Evolutionary conservation across 495 filamentous ascomycete species (phyloP).

Genomic region (Aspergillus ellipticus): DNA sequence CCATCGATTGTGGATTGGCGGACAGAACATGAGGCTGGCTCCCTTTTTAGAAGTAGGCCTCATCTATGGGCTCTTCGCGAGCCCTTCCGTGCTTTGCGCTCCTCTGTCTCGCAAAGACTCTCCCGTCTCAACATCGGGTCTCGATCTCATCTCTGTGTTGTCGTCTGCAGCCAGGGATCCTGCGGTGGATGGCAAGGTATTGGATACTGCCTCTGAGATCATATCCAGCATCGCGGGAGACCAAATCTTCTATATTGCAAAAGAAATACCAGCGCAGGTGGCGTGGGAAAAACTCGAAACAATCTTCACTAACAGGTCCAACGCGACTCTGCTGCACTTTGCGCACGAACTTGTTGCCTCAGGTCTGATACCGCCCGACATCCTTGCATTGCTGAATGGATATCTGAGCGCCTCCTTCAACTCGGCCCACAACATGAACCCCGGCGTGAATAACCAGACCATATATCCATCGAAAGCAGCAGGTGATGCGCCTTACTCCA

Average conservation of each 20-base stretch:
- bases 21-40: neutral
- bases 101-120: neutral
- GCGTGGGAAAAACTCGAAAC: neutral
- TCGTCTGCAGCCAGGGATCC: neutral
- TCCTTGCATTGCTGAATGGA: slow-evolving; percentile 13
- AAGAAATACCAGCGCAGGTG: neutral
- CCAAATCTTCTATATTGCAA: neutral
- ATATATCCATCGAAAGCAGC: slow-evolving; percentile 27
- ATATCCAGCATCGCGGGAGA: slow-evolving; percentile 4
- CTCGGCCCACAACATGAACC: slow-evolving; percentile 15
- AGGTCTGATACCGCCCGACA: slow-evolving; percentile 13
- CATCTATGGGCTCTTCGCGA: neutral
- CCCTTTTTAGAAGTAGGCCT: neutral
- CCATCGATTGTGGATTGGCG: neutral
- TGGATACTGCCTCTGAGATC: neutral
- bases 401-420: slow-evolving; percentile 13
- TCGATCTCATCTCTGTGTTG: neutral
- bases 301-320: neutral
- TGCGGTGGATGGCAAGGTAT: neutral
- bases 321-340: slow-evolving; percentile 5
- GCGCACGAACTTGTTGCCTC: slow-evolving; percentile 9
- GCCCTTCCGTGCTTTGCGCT: neutral
- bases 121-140: neutral
- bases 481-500: slow-evolving; percentile 40
- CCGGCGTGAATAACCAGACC: neutral